Evolutionary conservation across 2,329 filamentous ascomycete genomes (phyloP).

Genomic region (Pseudogymnoascus sp.): DNA sequence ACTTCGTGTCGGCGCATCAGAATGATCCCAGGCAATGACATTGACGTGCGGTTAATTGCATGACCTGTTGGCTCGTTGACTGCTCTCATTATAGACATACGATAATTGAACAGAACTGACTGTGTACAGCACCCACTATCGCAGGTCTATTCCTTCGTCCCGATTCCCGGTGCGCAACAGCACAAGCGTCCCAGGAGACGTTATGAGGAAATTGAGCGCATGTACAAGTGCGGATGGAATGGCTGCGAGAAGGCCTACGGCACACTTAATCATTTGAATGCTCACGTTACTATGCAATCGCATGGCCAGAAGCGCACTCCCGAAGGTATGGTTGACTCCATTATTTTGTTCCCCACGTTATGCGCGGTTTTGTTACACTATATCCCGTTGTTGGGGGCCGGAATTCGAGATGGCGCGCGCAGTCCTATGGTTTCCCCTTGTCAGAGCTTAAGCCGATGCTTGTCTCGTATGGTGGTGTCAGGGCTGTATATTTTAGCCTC

Average conservation of each 20-base stretch:
- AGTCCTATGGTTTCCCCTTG: slow-evolving; percentile 6
- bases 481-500: slow-evolving; percentile 3
- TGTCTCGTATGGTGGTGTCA: neutral
- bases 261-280: slow-evolving; percentile 93
- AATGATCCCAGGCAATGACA: neutral
- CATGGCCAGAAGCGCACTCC: slow-evolving; percentile 91
- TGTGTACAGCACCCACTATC: slow-evolving; percentile 40
- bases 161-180: slow-evolving; percentile 92
- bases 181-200: slow-evolving; percentile 89
- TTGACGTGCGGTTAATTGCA: neutral
- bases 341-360: neutral
- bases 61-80: slow-evolving; percentile 5
- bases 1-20: neutral
- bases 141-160: slow-evolving; percentile 97
- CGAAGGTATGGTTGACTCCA: slow-evolving; percentile 64
- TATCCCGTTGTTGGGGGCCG: neutral
- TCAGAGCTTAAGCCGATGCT: slow-evolving; percentile 9
- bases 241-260: slow-evolving; percentile 98
- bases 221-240: slow-evolving; percentile 99
- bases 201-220: slow-evolving; percentile 97
- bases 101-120: slow-evolving; percentile 17
- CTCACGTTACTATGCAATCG: slow-evolving; percentile 97
- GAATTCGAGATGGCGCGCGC: neutral
- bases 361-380: neutral
- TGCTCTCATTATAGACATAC: slow-evolving; percentile 10